Conservation (phyloP, 257 asterid species). For the Mentha longifolia region DNA sequence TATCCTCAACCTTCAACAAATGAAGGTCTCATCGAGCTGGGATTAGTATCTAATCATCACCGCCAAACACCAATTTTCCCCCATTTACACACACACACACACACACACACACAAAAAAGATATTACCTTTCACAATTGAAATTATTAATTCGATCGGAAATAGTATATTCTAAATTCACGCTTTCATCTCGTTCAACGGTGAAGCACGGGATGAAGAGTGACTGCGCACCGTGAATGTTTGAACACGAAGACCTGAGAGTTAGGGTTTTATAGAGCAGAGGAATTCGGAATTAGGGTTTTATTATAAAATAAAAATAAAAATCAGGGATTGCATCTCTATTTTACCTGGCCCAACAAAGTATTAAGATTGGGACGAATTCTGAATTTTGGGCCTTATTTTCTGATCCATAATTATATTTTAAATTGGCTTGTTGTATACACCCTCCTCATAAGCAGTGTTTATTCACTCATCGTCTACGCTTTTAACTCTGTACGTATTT, state of each 20-base stretch:
- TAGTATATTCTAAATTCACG: neutral
- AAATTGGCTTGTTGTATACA: no score
- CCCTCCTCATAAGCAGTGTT: no score
- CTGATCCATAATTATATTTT: no score
- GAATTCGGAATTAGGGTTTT: neutral
- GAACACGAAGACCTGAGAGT: neutral
- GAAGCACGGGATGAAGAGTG: neutral
- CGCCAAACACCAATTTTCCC: conserved; percentile 30
- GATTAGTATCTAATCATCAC: conserved; percentile 54
- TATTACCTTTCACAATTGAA: neutral
- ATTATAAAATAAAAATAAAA: no score
- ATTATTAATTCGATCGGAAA: neutral
- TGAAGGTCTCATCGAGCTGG: conserved; percentile 70
- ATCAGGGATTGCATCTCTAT: no score
- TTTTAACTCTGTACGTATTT: no score
- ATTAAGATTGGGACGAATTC: no score
- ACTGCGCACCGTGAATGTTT: neutral
- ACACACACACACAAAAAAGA: neutral
- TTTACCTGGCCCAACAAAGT: no score
- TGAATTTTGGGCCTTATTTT: no score
- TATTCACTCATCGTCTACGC: no score
- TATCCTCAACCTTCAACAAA: conserved; percentile 43
- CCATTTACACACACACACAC: neutral
- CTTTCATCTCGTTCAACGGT: neutral
- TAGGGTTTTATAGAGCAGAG: neutral